Base-by-base conservation (phyloP, 495 filamentous ascomycete genomes). In the Talaromyces adpressus region DNA sequence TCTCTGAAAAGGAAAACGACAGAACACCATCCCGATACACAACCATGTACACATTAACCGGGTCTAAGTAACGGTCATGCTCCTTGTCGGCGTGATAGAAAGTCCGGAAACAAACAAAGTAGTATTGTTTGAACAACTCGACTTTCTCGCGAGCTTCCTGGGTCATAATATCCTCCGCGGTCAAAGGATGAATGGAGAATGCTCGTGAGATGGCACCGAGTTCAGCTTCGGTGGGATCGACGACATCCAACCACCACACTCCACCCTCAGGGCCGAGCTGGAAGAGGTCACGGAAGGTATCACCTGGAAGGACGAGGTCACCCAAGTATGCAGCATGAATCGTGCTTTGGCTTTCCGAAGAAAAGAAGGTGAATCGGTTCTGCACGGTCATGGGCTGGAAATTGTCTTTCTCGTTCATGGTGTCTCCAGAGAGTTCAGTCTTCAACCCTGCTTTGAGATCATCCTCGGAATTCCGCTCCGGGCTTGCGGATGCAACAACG, bases 141-240 rank as follows among this genome's bases (percentile, higher is more conserved):
- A 98, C 96, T 78, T 98, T 98, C 77, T 98, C 93, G 23, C 93
- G 91, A 16, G 92, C 87, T 78, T 98, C 93, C 71, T 96, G 92
- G 2, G 88, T 94, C 36, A 87, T 84, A 64, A 98, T 96, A 79
- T 98, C 93, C 75, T 98, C 93, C 18, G 89, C 89, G 9, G 93
- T 97, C 74, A 98, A 73, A 4, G 92, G 93, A 73, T 98, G 93
- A 57, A 97, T 89, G 7, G 89, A 88, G 71, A 98, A 98, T 4
- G 95, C 92, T 63, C 89, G 87, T 72, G 90, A 93, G 60, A 98
- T 81, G n/a, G 88, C 89, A 39, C 87, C 86, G 20, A 96, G 84
- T 71, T 98, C 94, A 59, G 92, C 92, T 70, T 94, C 89, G 2
- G 89, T 91, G 2, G 94, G 91, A 66, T 93, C 90, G 68, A 91